Evolutionary conservation across 2,329 filamentous ascomycete genomes (phyloP), one percentile per base, ranked within the genome.

Genomic region (Lachnellula subtilissima): DNA sequence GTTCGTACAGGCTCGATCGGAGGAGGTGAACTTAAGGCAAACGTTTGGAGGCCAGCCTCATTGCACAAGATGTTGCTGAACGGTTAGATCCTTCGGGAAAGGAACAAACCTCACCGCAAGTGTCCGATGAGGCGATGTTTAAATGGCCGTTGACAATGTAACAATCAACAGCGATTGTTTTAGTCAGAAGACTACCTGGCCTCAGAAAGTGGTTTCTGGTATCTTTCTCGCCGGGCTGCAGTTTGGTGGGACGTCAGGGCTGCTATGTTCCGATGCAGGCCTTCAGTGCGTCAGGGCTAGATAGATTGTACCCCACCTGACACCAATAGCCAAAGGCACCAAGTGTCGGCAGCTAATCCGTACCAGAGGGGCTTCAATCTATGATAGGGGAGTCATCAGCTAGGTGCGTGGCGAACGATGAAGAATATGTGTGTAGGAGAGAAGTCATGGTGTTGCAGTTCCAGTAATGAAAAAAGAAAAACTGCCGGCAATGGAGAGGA

Each of bases 321-420:
- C 36, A 40, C 53, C 42, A 57, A 59, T 54, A 48, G 42, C 52
- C 55, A 62, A 50, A 64, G 60, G 56, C 60, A 64, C 60, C 57
- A 63, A 55, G 59, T 59, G 57, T 64, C 64, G 67, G 64, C 64
- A 67, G 65, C 60, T 67, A 62, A 66, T 65, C 65, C 63, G 67
- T 66, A 64, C 53, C 57, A 58, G 50, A 56, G 54, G 50, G 52
- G 52, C 45, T 59, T 55, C 55, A 60, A 64, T 65, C 64, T 67
- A 58, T 65, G 59, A 58, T 56, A 63, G 59, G 60, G 60, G 51
- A 60, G 51, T 62, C 56, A 63, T 69, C 64, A 69, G 66, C 61
- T 53, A 64, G 51, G 55, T 58, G 61, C 49, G 53, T 54, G 46
- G 52, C 60, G 51, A 58, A 45, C 50, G 52, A 54, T 37, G 59